phyloP scores from a whole-genome alignment of 108 stramenopile species.

The Craspedostauros australis region DNA sequence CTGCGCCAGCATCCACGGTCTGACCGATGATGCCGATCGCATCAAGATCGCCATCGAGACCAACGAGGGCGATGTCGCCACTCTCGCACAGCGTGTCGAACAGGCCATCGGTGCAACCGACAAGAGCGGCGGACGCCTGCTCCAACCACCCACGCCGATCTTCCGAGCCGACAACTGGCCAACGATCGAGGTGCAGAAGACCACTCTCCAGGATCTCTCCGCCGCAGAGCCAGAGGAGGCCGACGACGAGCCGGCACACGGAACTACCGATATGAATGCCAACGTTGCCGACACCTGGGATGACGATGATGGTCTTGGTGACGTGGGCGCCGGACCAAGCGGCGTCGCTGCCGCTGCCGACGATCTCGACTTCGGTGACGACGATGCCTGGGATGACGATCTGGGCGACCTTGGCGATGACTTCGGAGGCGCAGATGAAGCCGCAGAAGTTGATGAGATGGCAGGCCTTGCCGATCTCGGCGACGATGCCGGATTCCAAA shows the following conservation, averaged over 20 bases:
- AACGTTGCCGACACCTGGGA: slow-evolving; percentile 42
- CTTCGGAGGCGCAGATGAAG: slow-evolving; percentile 33
- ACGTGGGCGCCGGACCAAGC: slow-evolving; percentile 14
- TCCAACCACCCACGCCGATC: slow-evolving; percentile 97
- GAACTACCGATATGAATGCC: slow-evolving; percentile 46
- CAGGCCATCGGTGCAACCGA: slow-evolving; percentile 12
- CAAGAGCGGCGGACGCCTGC: slow-evolving; percentile 49
- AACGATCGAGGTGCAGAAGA: slow-evolving; percentile 78
- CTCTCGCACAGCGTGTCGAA: slow-evolving; percentile 62
- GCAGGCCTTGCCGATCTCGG: slow-evolving; percentile 48
- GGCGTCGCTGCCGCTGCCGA: slow-evolving; percentile 43
- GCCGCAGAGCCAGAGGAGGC: slow-evolving; percentile 63
- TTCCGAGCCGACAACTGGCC: slow-evolving; percentile 93
- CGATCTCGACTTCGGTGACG: slow-evolving; percentile 66
- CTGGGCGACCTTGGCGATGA: slow-evolving; percentile 78
- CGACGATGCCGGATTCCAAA: slow-evolving; percentile 71
- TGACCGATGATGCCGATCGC: slow-evolving; percentile 87
- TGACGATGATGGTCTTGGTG: slow-evolving; percentile 40
- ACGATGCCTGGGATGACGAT: slow-evolving; percentile 85
- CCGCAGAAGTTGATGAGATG: slow-evolving; percentile 49
- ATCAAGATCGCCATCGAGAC: slow-evolving; percentile 89
- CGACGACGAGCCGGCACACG: slow-evolving; percentile 42
- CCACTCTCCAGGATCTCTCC: slow-evolving; percentile 77
- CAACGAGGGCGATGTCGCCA: slow-evolving; percentile 71
- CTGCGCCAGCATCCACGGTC: slow-evolving; percentile 85